Base-by-base conservation (phyloP, 2,329 filamentous ascomycete species). In the Fusarium anthophilum region DNA sequence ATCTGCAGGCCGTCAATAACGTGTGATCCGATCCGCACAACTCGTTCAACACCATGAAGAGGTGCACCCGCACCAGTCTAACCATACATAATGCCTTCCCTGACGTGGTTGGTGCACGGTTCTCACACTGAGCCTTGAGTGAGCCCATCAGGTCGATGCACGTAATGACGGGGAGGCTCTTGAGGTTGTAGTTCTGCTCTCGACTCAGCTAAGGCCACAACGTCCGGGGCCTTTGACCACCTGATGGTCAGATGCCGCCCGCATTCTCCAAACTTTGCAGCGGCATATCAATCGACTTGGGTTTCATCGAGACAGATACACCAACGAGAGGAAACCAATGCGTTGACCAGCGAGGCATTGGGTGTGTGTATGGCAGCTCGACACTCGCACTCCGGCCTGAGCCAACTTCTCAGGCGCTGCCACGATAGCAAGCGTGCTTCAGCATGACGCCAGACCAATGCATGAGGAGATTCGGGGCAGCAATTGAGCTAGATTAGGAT, bases 341-440 rank as follows among this genome's bases (percentile, higher is more conserved):
- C 57, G 65, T 56, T 57, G 59, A 39, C 63, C 55, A 58, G 55
- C 59, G 48, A 54, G 61, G 65, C 53, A 68, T 65, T 74, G 72
- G 63, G 59, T 67, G 73, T 74, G 69, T 72, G 74, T 70, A 73
- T 73, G 75, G 63, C 54, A 72, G 60, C 61, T 69, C 58, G 48
- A 59, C 62, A 51, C 58, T 69, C 66, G 68, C 59, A 54, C 56
- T 51, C 67, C 66, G 63, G 48, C 55, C 58, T 56, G 63, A 69
- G 67, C 55, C 66, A 78, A 77, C 79, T 80, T 75, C 76, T 81
- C 77, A 81, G 79, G 75, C 72, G 75, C 67, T 83, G 82, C 82
- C 82, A 84, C 82, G 82, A 84, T 77, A 79, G 80, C 81, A 80
- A 80, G 77, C 76, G 74, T 77, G 74, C 66, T 72, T 77, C 72